Base-by-base conservation (phyloP, 805 yeast species). In the Hanseniaspora taiwanica region DNA sequence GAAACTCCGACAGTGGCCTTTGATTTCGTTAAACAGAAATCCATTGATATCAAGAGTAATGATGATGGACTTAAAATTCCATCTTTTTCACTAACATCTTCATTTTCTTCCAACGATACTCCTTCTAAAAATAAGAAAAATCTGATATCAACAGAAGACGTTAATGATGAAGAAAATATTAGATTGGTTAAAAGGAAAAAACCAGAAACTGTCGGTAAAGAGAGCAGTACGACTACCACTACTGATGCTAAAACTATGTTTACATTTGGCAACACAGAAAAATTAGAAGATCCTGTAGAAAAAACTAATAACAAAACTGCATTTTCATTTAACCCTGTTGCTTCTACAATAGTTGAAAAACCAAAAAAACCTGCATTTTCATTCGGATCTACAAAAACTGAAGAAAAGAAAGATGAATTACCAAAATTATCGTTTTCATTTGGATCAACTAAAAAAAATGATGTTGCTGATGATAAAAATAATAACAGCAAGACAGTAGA, bases 11-110 rank as follows among this genome's bases (percentile, higher is more conserved):
- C 60, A 3, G 42, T 48, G 2, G 61, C 59, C 2, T 58, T 58
- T 34, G 59, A 58, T 42, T 58, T 58, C 35, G 39, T 56, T 8
- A 56, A 52, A 27, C n/a, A n/a, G n/a, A n/a, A n/a, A n/a, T n/a
- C n/a, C n/a, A n/a, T n/a, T n/a, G n/a, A n/a, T n/a, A n/a, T n/a
- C n/a, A n/a, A n/a, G n/a, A n/a, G n/a, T 14, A 42, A 40, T 17
- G 52, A 49, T 10, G 51, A 52, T 3, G 50, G 52, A 19, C 25
- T 6, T 27, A 33, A 31, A 19, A 27, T 12, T 27, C 36, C 7
- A 31, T 21, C 12, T 17, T 8, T 12, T 5, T 13, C 6, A 23
- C 23, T 24, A 5, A 35, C n/a, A 19, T 13, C 6, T 4, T 17
- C 16, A 9, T 16, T 17, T 21, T 37, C n/a, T 20, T 36, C 29